Evolutionary conservation across 1,139 yeast species (phyloP).

Genomic region (Protomyces lactucae-debilis): DNA sequence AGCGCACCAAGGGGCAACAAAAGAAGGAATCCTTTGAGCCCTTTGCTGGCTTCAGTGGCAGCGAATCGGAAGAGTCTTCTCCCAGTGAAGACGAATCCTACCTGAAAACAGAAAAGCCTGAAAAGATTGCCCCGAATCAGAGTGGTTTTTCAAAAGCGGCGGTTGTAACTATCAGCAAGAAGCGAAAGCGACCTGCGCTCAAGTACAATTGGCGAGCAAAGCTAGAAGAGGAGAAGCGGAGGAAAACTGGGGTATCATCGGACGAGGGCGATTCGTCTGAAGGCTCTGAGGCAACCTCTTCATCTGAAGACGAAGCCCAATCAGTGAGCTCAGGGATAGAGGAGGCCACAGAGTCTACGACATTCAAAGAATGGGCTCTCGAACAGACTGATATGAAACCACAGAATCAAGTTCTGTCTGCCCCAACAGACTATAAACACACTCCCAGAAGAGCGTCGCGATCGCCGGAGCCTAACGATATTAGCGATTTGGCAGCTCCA

Average conservation of each 20-base stretch:
- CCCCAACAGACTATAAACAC: conserved; percentile 1
- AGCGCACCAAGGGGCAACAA: conserved; percentile 59
- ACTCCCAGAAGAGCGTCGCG: conserved; percentile 47
- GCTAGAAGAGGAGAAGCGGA: conserved; percentile 14
- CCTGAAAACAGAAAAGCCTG: neutral
- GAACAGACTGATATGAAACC: conserved; percentile 35
- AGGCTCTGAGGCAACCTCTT: conserved; percentile 9
- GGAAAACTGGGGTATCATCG: conserved; percentile 12
- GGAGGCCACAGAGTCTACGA: conserved; percentile 31
- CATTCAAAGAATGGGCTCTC: conserved; percentile 54
- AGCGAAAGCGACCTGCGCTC: conserved; percentile 4
- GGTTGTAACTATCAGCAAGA: neutral
- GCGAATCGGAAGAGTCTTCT: conserved; percentile 42
- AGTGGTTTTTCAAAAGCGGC: conserved; percentile 1
- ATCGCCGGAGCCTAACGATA: conserved; percentile 62
- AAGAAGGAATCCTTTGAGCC: conserved; percentile 40
- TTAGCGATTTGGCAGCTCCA: conserved; percentile 49
- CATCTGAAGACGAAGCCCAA: neutral
- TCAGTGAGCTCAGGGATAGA: neutral
- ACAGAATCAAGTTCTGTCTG: neutral
- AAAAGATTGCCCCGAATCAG: neutral
- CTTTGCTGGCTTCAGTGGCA: conserved; percentile 42
- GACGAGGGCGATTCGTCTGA: conserved; percentile 25
- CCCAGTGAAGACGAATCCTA: conserved; percentile 31
- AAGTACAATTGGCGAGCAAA: conserved; percentile 26